Base-by-base conservation (phyloP, 495 filamentous ascomycete species). In the Tuber microsphaerosporum region DNA sequence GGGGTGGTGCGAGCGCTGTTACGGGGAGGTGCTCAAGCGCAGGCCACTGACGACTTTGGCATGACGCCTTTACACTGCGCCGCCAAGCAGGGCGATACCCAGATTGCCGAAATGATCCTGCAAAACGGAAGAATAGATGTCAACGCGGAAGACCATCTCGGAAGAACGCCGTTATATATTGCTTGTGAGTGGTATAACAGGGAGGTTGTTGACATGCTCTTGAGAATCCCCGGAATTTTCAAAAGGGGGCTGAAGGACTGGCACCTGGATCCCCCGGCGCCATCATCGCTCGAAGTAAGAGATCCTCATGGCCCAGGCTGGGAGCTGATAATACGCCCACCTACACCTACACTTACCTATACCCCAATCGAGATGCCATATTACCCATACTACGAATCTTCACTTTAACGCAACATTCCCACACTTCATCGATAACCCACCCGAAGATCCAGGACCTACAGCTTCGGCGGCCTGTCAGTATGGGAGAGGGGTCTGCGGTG, bases 101-200 rank as follows among this genome's bases (percentile, higher is more conserved):
- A 65, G 56, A 65, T 65, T 31, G n/a, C 10, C n/a, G 56, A 65
- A 31, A 31, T 65, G 56, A 65, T 65, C 26, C 56, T 65, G n/a
- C 56, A 6, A 31, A 12, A 65, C 56, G n/a, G 3, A 31, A 31
- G 56, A 14, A 73, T 19, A 6, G n/a, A 76, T 9, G 56, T 76
- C 12, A 75, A 75, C 7, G 75, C 44, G 4, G 48, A 10, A 31
- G 73, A 76, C 34, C 0, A 5, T 37, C 9, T 41, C 0, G 75
- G 75, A 4, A 44, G 73, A 19, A 76, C 75, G 17, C 73, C 75
- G 22, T 34, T 76, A 14, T 68, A 76, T 51, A 14, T 65, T 31
- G 56, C 56, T 65, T 31, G n/a, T 31, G 56, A 65, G n/a, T 65
- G 56, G 56, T 31, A 31, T 0, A 65, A 65, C 12, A 65, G 12